Conservation (phyloP, 2,329 filamentous ascomycete species). For the Neofusicoccum cordaticola region DNA sequence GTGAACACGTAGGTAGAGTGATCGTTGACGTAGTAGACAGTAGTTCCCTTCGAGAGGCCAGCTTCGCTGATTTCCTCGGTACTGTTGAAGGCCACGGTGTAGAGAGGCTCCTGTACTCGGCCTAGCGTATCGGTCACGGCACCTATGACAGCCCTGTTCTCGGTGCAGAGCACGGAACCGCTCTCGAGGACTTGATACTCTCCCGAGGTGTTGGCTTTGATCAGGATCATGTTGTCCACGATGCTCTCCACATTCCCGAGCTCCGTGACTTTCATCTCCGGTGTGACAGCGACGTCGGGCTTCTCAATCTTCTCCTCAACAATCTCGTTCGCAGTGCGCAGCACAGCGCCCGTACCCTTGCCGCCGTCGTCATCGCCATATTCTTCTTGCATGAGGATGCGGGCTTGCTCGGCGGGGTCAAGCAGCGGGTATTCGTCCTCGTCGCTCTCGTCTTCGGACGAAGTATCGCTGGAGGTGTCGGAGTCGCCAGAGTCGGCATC, state of each 20-base stretch:
- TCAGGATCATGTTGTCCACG: constrained; percentile 74
- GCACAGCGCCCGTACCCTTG: constrained; percentile 55
- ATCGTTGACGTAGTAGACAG: constrained; percentile 74
- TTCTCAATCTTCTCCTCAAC: constrained; percentile 51
- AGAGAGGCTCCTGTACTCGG: constrained; percentile 79
- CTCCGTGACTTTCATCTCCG: constrained; percentile 71
- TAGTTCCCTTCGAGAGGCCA: constrained; percentile 65
- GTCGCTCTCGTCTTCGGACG: constrained; percentile 51
- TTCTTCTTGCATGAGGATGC: constrained; percentile 80
- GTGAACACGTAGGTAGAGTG: constrained; percentile 87
- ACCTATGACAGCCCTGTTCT: constrained; percentile 73
- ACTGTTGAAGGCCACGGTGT: constrained; percentile 74
- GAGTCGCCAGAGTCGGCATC: constrained; percentile 59
- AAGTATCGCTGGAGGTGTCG: constrained; percentile 45
- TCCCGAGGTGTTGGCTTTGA: constrained; percentile 75
- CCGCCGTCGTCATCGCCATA: constrained; percentile 73
- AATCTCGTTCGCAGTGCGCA: constrained; percentile 81
- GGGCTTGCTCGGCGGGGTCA: constrained; percentile 77
- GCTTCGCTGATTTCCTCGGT: constrained; percentile 65
- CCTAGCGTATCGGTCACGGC: constrained; percentile 83
- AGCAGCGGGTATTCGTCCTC: constrained; percentile 65
- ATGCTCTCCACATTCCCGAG: constrained; percentile 74
- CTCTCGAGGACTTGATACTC: constrained; percentile 82
- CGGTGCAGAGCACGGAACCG: constrained; percentile 78
- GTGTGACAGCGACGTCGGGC: constrained; percentile 74